Conservation (phyloP, 805 yeast genomes). For the Candida dendrica region DNA sequence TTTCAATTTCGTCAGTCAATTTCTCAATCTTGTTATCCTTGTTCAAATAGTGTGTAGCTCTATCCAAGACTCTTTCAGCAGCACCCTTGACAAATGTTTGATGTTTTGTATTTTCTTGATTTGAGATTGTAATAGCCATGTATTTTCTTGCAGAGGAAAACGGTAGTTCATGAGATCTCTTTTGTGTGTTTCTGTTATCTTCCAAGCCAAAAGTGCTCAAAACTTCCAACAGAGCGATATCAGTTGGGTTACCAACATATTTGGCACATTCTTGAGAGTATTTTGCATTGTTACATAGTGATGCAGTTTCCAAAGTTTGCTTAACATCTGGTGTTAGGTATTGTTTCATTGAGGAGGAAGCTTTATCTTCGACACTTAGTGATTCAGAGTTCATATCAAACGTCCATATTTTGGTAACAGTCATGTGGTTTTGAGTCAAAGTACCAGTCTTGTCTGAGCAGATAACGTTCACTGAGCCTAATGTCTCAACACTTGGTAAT, state of each 20-base stretch:
- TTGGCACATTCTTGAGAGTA: slow-evolving; percentile 62
- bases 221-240: slow-evolving; percentile 79
- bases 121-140: slow-evolving; percentile 74
- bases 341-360: slow-evolving; percentile 30
- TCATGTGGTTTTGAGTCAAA: slow-evolving; percentile 85
- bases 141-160: slow-evolving; percentile 79
- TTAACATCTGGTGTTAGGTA: slow-evolving; percentile 48
- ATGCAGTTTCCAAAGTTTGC: slow-evolving; percentile 56
- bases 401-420: slow-evolving; percentile 79
- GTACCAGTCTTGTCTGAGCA: slow-evolving; percentile 93
- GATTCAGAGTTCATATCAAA: slow-evolving; percentile 44
- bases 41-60: slow-evolving; percentile 53
- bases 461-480: slow-evolving; percentile 90
- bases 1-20: slow-evolving; percentile 42
- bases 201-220: slow-evolving; percentile 62
- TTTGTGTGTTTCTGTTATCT: slow-evolving; percentile 56
- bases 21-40: slow-evolving; percentile 54
- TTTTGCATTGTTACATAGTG: slow-evolving; percentile 68
- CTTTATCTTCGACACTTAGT: slow-evolving; percentile 38
- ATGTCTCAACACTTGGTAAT: slow-evolving; percentile 89
- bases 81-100: slow-evolving; percentile 86
- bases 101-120: slow-evolving; percentile 49
- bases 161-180: slow-evolving; percentile 69
- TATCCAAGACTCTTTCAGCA: slow-evolving; percentile 58
- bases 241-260: slow-evolving; percentile 89